Percentiles rank a stretch among this genome's conserved stretches.
These are phyloP conservation scores for Globisporangium heterothallicum DNA, from an alignment of 352 stramenopile species.

Conservation along the genomic window DNA sequence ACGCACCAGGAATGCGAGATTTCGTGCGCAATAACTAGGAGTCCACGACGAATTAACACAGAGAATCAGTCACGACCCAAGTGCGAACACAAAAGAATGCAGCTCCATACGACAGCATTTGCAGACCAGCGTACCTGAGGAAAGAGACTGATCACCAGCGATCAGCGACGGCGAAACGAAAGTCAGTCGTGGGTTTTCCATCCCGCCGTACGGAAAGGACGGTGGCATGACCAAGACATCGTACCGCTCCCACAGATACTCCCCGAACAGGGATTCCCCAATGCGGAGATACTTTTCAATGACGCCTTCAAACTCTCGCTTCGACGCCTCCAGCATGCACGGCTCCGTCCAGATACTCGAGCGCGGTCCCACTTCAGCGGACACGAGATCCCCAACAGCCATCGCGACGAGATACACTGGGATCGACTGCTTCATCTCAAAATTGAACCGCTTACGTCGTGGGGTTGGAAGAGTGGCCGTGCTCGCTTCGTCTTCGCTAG, in stretches of 20 bases:
- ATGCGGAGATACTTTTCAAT: slow-evolving; percentile 69
- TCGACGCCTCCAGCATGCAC: slow-evolving; percentile 71
- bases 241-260: slow-evolving; percentile 85
- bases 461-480: no score
- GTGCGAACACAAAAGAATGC: no score
- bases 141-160: slow-evolving; percentile 73
- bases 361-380: slow-evolving; percentile 53
- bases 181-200: slow-evolving; percentile 94
- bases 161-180: slow-evolving; percentile 79
- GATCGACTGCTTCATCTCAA: slow-evolving; percentile 81
- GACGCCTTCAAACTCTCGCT: slow-evolving; percentile 68
- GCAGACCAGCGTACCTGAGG: slow-evolving; percentile 45
- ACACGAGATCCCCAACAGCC: slow-evolving; percentile 72
- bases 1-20: slow-evolving; percentile 76
- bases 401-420: slow-evolving; percentile 83
- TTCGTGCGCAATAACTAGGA: slow-evolving; percentile 78
- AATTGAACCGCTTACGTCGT: slow-evolving; percentile 38
- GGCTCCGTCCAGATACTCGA: slow-evolving; percentile 81
- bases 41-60: no score
- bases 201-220: slow-evolving; percentile 96
- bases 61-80: no score
- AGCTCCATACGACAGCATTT: no score
- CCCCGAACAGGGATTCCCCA: slow-evolving; percentile 69
- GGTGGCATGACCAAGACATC: slow-evolving; percentile 82
- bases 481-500: no score